Base-by-base conservation (phyloP, 805 yeast species). In the Ogataea salicorniae region DNA sequence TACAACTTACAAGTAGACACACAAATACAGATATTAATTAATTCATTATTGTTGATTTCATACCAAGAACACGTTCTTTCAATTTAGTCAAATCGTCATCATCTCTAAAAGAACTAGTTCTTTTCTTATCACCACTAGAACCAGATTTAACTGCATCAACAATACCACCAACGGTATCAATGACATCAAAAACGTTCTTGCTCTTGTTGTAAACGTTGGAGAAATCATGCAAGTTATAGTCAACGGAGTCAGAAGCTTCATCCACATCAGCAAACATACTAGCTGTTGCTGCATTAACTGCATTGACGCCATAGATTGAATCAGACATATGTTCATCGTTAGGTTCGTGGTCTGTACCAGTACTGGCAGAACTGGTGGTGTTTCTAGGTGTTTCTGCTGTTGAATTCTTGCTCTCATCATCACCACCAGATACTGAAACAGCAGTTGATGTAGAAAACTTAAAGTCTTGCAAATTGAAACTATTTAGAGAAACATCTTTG, bases 51-150 rank as follows among this genome's bases (percentile, higher is more conserved):
- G 61, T 42, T 29, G 63, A 49, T 46, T 60, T 64, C 53, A 65
- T 45, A 42, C 55, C 63, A 45, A 63, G 37, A 22, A 64, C 66
- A 34, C 56, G 59, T 46, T 59, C 65, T 40, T 60, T 61, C 46
- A 65, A 48, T 38, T 58, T 58, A 35, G 45, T 54, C 37, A 65
- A 52, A 48, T 65, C 69, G 37, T 60, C 64, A 48, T 60, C 63
- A 46, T 65, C 64, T 39, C 58, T 50, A 46, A 59, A 58, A 33
- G 62, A 55, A 20, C 50, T 48, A 4, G 52, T 43, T 37, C 59
- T 43, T 29, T 52, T 52, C 22, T 46, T 45, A 26, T 8, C 17
- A 15, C n/a, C 15, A 11, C 6, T 15, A 46, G 29, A 29, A 17
- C 43, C 23, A 35, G 42, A n/a, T 9, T 20, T 16, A 7, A 6